Percentiles rank a stretch among this genome's conserved stretches.
Evolutionary conservation across 495 filamentous ascomycete species (phyloP).

Genomic region (Penicillium egyptiacum): DNA sequence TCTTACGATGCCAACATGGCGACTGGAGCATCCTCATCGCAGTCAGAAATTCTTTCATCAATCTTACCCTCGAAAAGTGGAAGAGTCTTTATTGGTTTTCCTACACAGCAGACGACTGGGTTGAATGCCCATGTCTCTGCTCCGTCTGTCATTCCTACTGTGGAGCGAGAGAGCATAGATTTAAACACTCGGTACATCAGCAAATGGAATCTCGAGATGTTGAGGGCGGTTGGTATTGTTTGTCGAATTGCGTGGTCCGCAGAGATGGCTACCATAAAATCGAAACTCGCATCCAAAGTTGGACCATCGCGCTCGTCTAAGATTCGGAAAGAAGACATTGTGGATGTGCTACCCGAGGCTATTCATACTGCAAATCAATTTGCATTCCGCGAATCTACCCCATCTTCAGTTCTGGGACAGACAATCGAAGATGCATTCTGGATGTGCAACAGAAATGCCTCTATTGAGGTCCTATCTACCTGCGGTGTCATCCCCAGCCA

Average conservation of each 20-base stretch:
- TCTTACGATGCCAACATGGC: conserved; percentile 81
- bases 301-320: conserved; percentile 52
- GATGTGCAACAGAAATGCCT: conserved; percentile 76
- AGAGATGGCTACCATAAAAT: conserved; percentile 76
- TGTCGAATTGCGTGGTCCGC: conserved; percentile 81
- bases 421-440: conserved; percentile 93
- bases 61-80: conserved; percentile 89
- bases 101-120: conserved; percentile 94
- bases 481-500: conserved; percentile 77
- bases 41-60: conserved; percentile 79
- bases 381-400: conserved; percentile 83
- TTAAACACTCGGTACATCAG: conserved; percentile 92
- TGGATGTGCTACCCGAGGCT: conserved; percentile 70
- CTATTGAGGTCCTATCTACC: conserved; percentile 85
- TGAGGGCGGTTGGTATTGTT: conserved; percentile 86
- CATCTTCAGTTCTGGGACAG: conserved; percentile 72
- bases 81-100: conserved; percentile 94
- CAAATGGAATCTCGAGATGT: conserved; percentile 95
- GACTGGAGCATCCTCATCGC: conserved; percentile 55
- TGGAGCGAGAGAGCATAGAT: conserved; percentile 97
- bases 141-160: conserved; percentile 94
- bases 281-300: conserved; percentile 31
- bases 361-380: conserved; percentile 72
- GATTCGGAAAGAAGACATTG: conserved; percentile 59
- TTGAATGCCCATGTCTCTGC: conserved; percentile 97